These are phyloP conservation scores for Albifimbria verrucaria DNA, from an alignment of 2,329 filamentous ascomycete species.

Conservation along the genomic window DNA sequence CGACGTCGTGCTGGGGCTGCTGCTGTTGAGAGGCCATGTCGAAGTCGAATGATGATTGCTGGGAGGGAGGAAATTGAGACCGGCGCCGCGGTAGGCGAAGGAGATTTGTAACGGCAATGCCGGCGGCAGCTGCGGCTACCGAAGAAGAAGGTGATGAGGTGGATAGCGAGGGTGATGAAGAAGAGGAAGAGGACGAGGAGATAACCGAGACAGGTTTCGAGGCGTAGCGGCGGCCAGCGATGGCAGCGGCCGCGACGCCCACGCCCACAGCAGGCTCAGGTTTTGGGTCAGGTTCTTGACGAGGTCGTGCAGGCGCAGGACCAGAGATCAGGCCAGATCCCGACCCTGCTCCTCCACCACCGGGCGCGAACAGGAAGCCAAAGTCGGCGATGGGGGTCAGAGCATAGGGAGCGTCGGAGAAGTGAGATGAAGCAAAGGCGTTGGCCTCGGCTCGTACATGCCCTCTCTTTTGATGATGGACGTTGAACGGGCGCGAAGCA, in stretches of 20 bases:
- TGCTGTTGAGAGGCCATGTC: slow-evolving; percentile 11
- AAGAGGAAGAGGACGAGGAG: background rate
- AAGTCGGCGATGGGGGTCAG: slow-evolving; percentile 12
- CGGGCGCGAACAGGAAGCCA: slow-evolving; percentile 13
- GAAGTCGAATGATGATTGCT: slow-evolving; percentile 7
- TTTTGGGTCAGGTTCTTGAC: background rate
- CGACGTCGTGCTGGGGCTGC: slow-evolving; percentile 40
- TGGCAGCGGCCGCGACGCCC: background rate
- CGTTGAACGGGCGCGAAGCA: background rate
- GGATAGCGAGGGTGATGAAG: background rate
- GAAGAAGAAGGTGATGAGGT: background rate
- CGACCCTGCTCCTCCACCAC: slow-evolving; percentile 4
- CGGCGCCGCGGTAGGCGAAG: slow-evolving; percentile 3
- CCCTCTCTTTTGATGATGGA: slow-evolving; percentile 15
- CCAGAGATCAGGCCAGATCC: background rate
- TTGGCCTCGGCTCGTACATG: slow-evolving; percentile 56
- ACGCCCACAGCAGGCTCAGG: background rate
- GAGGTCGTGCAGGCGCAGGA: background rate
- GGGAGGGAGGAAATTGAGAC: slow-evolving; percentile 5
- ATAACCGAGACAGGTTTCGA: background rate
- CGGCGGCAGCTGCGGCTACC: background rate
- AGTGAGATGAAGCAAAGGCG: slow-evolving; percentile 40
- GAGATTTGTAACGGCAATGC: background rate
- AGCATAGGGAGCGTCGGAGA: background rate
- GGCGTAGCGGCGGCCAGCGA: background rate